phyloP scores from a whole-genome alignment of 179 eudicot species.

The Spergularia azorica region DNA sequence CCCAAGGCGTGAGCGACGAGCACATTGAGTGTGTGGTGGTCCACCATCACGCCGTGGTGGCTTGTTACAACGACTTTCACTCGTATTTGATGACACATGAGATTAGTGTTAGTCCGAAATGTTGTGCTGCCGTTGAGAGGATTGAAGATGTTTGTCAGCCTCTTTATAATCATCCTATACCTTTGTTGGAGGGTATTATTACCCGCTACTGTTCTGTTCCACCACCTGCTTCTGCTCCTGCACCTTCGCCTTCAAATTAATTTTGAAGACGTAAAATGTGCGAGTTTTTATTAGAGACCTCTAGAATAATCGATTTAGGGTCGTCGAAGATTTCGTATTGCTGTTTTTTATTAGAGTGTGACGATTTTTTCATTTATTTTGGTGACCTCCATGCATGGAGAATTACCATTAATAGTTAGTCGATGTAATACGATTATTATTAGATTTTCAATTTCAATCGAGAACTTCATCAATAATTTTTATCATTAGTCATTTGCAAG shows the following conservation, averaged over 20 bases:
- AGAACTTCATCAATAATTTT: too few relatives aligned
- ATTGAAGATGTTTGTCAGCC: constrained; percentile 15
- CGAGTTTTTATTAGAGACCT: background rate
- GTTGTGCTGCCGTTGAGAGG: constrained; percentile 24
- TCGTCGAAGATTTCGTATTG: too few relatives aligned
- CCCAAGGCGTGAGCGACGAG: background rate
- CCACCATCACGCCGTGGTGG: constrained; percentile 6
- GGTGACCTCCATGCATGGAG: too few relatives aligned
- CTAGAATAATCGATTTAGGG: too few relatives aligned
- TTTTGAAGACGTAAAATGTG: too few relatives aligned
- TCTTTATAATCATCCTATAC: background rate
- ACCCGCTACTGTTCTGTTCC: constrained; percentile 12
- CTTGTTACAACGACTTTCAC: constrained; percentile 13
- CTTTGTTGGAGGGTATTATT: background rate
- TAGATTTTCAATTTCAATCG: too few relatives aligned
- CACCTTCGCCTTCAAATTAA: constrained; percentile 6
- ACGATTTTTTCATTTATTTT: too few relatives aligned
- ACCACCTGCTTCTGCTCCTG: background rate
- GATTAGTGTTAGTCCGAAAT: constrained; percentile 8
- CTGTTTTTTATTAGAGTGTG: too few relatives aligned
- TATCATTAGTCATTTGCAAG: too few relatives aligned
- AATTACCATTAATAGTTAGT: too few relatives aligned
- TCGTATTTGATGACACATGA: background rate
- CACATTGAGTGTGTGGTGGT: constrained; percentile 15
- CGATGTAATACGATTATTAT: too few relatives aligned